Base-by-base conservation (phyloP, 306 rosid species). In the Fragaria vesca region DNA sequence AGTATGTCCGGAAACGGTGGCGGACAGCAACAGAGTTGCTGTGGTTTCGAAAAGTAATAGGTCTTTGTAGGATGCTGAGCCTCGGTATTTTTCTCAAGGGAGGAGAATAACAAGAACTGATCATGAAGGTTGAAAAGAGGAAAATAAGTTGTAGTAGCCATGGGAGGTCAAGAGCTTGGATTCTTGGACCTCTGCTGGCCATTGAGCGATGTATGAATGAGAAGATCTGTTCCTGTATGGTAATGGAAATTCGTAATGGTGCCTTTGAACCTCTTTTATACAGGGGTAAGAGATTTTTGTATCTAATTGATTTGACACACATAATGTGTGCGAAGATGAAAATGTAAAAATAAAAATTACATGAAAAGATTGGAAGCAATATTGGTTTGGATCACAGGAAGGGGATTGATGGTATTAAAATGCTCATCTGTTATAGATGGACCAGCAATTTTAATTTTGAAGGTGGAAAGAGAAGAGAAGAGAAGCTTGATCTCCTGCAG, bases 1-100 rank as follows among this genome's bases (percentile, higher is more conserved):
- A 85, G 38, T 63, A 83, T 42, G 83, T 85, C 46, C 46, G 3
- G 12, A 65, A 30, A 6, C 20, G 67, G 18, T 28, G 67, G 67
- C 5, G 67, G 9, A 18, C 9, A 15, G 42, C 67, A 62, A 4
- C n/a, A 12, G 67, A 61, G 28, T 3, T 5, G 67, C 40, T 24
- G 42, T 30, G 68, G 32, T 62, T 30, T 30, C 68, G 68, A 7
- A 5, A 30, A 15, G 17, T 28, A 30, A 13, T 62, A 28, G 68
- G 20, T 30, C 68, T 30, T 13, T 30, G 68, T 28, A 62, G 38
- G 68, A 62, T 62, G 9, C 8, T 16, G 40, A 62, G 68, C 20
- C 68, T 62, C 16, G 68, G 42, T 12, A 62, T 13, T 32, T 30
- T 62, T 30, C 40, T 62, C 20, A 62, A 30, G 18, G n/a, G 68